Conservation (phyloP, 106 monocot genomes). For the Agapanthus africanus region DNA sequence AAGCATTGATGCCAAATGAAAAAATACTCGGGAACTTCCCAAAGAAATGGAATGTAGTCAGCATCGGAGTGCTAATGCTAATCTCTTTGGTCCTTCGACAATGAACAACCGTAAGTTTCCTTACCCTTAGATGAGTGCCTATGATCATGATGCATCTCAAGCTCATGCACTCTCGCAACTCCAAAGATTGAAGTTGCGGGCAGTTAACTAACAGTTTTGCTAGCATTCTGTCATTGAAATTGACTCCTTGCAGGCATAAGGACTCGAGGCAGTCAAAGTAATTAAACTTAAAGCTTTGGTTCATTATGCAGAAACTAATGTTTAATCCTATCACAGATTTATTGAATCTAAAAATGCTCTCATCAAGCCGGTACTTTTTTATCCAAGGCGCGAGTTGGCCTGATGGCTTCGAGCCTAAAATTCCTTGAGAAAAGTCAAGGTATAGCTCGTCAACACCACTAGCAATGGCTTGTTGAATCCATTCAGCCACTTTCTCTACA, state of each 20-base stretch:
- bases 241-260: neutral
- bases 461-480: neutral
- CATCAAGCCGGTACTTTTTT: neutral
- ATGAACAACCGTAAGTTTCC: neutral
- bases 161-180: neutral
- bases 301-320: neutral
- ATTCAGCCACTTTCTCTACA: neutral
- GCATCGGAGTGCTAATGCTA: neutral
- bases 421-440: neutral
- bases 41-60: neutral
- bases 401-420: neutral
- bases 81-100: neutral
- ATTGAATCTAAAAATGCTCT: neutral
- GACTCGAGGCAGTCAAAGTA: neutral
- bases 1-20: neutral
- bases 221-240: neutral
- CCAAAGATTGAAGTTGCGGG: neutral
- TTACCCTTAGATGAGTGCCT: neutral
- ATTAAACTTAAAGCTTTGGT: neutral
- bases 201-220: neutral
- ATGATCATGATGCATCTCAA: neutral
- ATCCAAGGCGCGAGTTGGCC: neutral
- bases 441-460: neutral
- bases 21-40: neutral
- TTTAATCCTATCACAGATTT: neutral